Conservation (phyloP, 208 protist species). For the Plasmodiophora brassicae region DNA sequence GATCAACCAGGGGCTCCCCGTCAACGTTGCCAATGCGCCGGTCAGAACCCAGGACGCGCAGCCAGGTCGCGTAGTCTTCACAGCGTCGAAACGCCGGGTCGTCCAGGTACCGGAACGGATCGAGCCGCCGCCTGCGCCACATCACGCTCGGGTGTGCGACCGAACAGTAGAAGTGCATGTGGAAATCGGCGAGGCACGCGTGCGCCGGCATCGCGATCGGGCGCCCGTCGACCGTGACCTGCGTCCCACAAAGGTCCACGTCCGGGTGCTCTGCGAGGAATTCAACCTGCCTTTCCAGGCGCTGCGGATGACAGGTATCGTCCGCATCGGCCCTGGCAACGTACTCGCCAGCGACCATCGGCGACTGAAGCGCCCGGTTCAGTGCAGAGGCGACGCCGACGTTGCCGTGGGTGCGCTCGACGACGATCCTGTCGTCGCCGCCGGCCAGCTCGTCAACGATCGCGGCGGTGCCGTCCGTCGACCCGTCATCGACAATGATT, state of each 20-base stretch:
- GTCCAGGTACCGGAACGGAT: not conserved
- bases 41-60: not conserved
- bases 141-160: not conserved
- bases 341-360: not conserved
- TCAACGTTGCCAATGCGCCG: not conserved
- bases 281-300: not conserved
- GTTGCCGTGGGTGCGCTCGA: not conserved
- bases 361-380: not conserved
- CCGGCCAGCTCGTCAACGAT: not conserved
- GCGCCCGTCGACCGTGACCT: not conserved
- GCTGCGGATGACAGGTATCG: not conserved
- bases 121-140: not conserved
- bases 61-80: not conserved
- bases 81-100: not conserved
- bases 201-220: not conserved
- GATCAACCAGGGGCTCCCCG: not conserved
- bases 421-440: not conserved
- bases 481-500: conserved; percentile 7
- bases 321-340: not conserved
- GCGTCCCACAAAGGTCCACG: not conserved
- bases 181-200: not conserved
- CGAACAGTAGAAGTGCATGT: conserved; percentile 2
- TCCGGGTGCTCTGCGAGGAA: not conserved
- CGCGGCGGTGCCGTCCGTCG: not conserved
- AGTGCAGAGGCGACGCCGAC: not conserved